phyloP scores from a whole-genome alignment of 805 yeast genomes.

The Tetrapisispora pingtungensis region DNA sequence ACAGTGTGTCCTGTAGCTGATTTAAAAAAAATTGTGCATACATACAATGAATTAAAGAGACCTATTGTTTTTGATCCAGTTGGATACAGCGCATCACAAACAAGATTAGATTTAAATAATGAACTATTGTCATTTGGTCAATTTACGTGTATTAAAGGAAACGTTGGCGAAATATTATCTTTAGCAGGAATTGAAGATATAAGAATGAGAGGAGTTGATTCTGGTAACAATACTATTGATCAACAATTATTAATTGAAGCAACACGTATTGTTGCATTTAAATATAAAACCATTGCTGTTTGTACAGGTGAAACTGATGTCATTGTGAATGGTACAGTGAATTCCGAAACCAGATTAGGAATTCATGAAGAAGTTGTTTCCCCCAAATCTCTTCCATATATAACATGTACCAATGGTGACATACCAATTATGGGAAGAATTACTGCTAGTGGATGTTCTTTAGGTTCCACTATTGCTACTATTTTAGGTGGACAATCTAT shows the following conservation, averaged over 20 bases:
- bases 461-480: slow-evolving; percentile 64
- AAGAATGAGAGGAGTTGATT: slow-evolving; percentile 69
- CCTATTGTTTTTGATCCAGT: slow-evolving; percentile 84
- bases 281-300: slow-evolving; percentile 51
- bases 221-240: slow-evolving; percentile 19
- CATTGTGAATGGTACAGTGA: slow-evolving; percentile 37
- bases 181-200: slow-evolving; percentile 39
- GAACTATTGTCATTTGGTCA: slow-evolving; percentile 46
- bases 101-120: slow-evolving; percentile 41
- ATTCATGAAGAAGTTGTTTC: slow-evolving; percentile 11
- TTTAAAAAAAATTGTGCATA: slow-evolving; percentile 42
- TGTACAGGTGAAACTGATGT: slow-evolving; percentile 56
- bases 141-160: slow-evolving; percentile 69
- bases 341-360: slow-evolving; percentile 16
- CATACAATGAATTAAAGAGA: slow-evolving; percentile 44
- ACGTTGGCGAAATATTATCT: slow-evolving; percentile 65
- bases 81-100: slow-evolving; percentile 75
- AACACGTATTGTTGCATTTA: slow-evolving; percentile 41
- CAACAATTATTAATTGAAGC: slow-evolving; percentile 29
- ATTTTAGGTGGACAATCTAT: slow-evolving; percentile 38
- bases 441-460: slow-evolving; percentile 78
- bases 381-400: slow-evolving; percentile 21
- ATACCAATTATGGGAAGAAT: slow-evolving; percentile 51
- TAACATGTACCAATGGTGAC: slow-evolving; percentile 43
- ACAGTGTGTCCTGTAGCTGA: slow-evolving; percentile 44